A percentile compares a stretch with the other conserved stretches of the same genome.
Evolutionary conservation across 2,329 filamentous ascomycete species (phyloP).

Genomic region (Exophiala bonariae): DNA sequence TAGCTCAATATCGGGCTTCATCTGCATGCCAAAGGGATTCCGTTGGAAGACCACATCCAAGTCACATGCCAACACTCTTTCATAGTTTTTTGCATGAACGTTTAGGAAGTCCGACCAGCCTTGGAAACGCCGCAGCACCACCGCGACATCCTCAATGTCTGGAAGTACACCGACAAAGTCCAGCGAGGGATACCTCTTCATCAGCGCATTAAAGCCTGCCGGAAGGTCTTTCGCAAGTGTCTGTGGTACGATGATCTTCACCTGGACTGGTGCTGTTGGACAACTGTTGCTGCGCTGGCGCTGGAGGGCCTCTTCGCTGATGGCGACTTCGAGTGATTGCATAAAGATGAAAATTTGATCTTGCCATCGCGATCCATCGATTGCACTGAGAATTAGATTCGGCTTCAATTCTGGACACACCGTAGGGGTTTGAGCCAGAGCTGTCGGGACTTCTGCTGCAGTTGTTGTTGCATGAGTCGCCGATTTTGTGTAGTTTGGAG

Average conservation of each 20-base stretch:
- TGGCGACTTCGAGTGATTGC: constrained; percentile 10
- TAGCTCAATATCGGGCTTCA: constrained; percentile 4
- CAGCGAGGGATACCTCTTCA: constrained; percentile 39
- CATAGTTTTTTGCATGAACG: neutral
- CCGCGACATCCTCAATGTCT: constrained; percentile 46
- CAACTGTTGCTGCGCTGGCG: constrained; percentile 3
- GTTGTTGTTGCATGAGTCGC: no score
- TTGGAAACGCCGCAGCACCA: constrained; percentile 7
- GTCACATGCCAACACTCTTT: constrained; percentile 6
- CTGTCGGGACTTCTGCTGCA: no score
- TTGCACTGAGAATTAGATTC: constrained; percentile 11
- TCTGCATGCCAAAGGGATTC: constrained; percentile 9
- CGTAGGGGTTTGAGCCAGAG: no score
- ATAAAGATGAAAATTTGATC: constrained; percentile 15
- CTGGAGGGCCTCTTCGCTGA: constrained; percentile 1
- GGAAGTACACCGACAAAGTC: constrained; percentile 50
- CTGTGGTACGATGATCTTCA: constrained; percentile 48
- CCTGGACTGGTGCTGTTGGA: constrained; percentile 27
- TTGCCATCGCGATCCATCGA: constrained; percentile 5
- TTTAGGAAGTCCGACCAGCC: constrained; percentile 9
- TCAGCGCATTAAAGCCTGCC: constrained; percentile 48
- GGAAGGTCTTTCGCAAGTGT: constrained; percentile 42
- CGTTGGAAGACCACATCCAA: constrained; percentile 13
- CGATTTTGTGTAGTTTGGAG: no score
- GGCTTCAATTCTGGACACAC: constrained; percentile 2